Evolutionary conservation across 2,329 filamentous ascomycete genomes (phyloP).

Genomic region (Graphiopsis chlorocephala): DNA sequence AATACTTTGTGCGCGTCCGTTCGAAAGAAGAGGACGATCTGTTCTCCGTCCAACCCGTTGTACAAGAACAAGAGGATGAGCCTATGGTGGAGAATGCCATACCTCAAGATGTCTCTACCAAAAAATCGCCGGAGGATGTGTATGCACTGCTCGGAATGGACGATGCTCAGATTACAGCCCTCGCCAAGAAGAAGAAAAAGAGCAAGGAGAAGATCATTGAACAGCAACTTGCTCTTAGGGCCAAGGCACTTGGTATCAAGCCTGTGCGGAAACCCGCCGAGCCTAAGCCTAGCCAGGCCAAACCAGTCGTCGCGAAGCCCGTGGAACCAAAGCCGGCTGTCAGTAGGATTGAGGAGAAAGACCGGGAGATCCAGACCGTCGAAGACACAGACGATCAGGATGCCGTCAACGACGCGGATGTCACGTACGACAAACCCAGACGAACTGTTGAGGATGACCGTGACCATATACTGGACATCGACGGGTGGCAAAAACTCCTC

Average conservation of each 20-base stretch:
- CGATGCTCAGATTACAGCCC: constrained; percentile 13
- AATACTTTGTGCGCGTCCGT: constrained; percentile 70
- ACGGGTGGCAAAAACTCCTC: constrained; percentile 66
- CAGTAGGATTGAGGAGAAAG: constrained; percentile 36
- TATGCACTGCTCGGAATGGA: constrained; percentile 18
- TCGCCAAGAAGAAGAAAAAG: constrained; percentile 60
- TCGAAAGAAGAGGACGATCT: constrained; percentile 82
- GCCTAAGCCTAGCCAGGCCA: constrained; percentile 24
- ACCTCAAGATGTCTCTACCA: constrained; percentile 28
- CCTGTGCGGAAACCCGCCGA: constrained; percentile 28
- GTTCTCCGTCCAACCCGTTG: constrained; percentile 61
- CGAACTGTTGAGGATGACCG: constrained; percentile 66
- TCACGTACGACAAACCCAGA: constrained; percentile 58
- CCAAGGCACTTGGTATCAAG: constrained; percentile 31
- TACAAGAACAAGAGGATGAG: constrained; percentile 42
- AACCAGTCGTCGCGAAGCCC: constrained; percentile 19
- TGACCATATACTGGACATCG: constrained; percentile 63
- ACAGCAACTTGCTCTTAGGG: constrained; percentile 61
- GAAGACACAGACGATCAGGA: constrained; percentile 49
- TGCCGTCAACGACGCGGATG: constrained; percentile 53
- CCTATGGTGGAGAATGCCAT: constrained; percentile 17
- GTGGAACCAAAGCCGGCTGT: constrained; percentile 35
- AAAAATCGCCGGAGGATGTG: constrained; percentile 15
- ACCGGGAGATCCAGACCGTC: constrained; percentile 48
- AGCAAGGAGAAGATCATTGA: constrained; percentile 76